A percentile compares a stretch with the other conserved stretches of the same genome.
phyloP scores from a whole-genome alignment of 371 early-diverging fungal genomes.

The Haplosporangium sp. region DNA sequence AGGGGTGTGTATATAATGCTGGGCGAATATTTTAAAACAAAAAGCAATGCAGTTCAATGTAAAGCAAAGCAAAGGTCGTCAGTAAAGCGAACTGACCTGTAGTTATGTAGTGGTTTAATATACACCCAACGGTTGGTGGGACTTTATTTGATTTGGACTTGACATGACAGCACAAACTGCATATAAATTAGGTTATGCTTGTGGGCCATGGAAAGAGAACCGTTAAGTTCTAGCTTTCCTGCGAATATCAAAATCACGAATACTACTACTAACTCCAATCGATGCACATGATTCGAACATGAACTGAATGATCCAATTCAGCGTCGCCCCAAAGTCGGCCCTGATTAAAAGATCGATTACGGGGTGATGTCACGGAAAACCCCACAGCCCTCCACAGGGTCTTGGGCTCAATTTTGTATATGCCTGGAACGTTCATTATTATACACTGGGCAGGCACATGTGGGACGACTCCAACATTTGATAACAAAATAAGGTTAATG shows the following conservation, averaged over 20 bases:
- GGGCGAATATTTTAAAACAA: neutral
- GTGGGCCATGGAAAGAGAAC: neutral
- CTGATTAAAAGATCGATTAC: constrained; percentile 8
- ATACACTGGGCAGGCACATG: no score
- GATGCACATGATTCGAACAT: constrained; percentile 12
- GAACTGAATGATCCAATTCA: constrained; percentile 2
- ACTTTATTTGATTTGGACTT: neutral
- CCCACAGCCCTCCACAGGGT: neutral
- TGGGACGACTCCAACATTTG: no score
- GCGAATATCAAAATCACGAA: neutral
- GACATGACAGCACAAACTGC: constrained; percentile 2
- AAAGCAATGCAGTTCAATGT: neutral
- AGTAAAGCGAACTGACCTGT: neutral
- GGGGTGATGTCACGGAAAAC: no score
- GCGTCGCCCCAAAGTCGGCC: neutral
- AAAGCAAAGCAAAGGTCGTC: neutral
- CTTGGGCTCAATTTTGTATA: neutral
- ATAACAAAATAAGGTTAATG: no score
- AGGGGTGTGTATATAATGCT: neutral
- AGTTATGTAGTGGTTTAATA: no score
- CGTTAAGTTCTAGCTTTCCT: neutral
- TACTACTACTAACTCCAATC: neutral
- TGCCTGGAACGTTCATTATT: neutral
- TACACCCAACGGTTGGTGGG: neutral
- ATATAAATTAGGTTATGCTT: neutral